phyloP scores from a whole-genome alignment of 2,329 filamentous ascomycete species.

The Aphanocladium album region DNA sequence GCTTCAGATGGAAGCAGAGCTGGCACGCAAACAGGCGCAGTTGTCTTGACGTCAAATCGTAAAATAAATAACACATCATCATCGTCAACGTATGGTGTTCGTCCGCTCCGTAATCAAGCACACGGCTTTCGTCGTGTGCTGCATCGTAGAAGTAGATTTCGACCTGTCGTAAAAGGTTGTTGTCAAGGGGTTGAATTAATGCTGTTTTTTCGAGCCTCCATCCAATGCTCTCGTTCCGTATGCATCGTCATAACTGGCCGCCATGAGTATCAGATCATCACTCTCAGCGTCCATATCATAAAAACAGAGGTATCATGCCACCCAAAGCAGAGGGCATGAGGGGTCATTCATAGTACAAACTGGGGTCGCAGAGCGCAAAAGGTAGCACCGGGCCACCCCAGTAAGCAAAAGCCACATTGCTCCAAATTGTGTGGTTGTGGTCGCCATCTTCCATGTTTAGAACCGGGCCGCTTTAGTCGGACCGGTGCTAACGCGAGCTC shows the following conservation, averaged over 20 bases:
- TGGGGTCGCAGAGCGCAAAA: background rate
- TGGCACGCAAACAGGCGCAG: conserved; percentile 2
- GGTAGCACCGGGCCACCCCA: conserved; percentile 11
- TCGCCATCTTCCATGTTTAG: background rate
- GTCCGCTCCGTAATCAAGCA: conserved; percentile 13
- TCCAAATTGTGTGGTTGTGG: background rate
- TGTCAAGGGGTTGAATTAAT: conserved; percentile 36
- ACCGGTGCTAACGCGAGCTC: conserved; percentile 32
- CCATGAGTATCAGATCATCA: conserved; percentile 7
- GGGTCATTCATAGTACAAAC: conserved; percentile 10
- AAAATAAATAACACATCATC: conserved; percentile 35
- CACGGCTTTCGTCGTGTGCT: background rate
- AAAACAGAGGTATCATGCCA: conserved; percentile 4
- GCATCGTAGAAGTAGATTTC: conserved; percentile 23
- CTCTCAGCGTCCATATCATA: conserved; percentile 5
- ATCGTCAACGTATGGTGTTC: conserved; percentile 38
- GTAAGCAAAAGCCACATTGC: conserved; percentile 16
- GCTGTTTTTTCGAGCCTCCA: conserved; percentile 34
- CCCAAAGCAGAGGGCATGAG: background rate
- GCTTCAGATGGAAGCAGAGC: background rate
- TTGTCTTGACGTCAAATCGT: conserved; percentile 44
- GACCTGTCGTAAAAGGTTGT: conserved; percentile 33
- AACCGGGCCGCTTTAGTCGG: conserved; percentile 24
- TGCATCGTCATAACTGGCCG: conserved; percentile 33
- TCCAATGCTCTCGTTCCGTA: conserved; percentile 34